Base-by-base conservation (phyloP, 768 basidiomycete species). In the Tricholoma bakamatsutake region DNA sequence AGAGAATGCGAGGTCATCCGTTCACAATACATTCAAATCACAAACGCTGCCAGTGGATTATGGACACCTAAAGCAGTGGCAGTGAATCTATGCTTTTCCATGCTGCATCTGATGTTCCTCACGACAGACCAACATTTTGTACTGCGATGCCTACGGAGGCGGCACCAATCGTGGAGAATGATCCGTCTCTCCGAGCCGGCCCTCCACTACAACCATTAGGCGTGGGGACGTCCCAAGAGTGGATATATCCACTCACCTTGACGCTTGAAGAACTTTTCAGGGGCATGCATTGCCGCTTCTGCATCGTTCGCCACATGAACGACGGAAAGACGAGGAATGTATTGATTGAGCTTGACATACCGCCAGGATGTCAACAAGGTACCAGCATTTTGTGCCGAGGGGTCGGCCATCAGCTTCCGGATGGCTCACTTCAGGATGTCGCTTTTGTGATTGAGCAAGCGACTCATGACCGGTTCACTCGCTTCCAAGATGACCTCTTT, bases 351-450 rank as follows among this genome's bases (percentile, higher is more conserved):
- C 68, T 88, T 54, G 76, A 80, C 50, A 73, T 89, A 42, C 79
- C 82, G 57, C 75, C 82, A 17, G 85, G 86, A 6, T 86, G 81
- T 68, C 80, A 78, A 50, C 70, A 72, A 27, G 84, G 84, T 7
- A 84, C 83, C 18, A 75, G 77, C 56, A 80, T 88, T 33, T 64
- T 80, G 37, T 86, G 84, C 57, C 76, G 79, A 35, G 74, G 78
- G n/a, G 79, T 80, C 7, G 87, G 87, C n/a, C 83, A 87, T 69
- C 84, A 88, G 61, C 73, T 78, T 54, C 72, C 73, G 57, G 76
- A 79, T 54, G 80, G 81, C 11, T 67, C 72, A 10, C 77, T 79
- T 51, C 85, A 88, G 61, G 84, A 88, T 53, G 77, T 88, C 52
- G 79, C 83, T 17, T 88, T 88, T 61, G 67, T 87, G 50, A 71